Conservation (phyloP, 257 asterid genomes). For the Ocimum tenuiflorum region DNA sequence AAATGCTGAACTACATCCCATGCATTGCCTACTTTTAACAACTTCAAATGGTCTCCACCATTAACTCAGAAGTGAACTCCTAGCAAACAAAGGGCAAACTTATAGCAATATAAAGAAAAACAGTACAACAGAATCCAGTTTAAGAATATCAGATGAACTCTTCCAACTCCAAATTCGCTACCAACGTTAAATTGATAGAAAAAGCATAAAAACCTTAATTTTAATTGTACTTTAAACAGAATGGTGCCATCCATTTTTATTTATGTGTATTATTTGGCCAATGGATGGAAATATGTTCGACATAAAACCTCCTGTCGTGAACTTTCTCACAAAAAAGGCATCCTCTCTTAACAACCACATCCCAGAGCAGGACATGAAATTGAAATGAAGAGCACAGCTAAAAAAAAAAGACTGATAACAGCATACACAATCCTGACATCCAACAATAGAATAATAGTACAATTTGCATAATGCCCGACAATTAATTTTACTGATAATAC, state of each 20-base stretch:
- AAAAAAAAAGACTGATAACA: neutral
- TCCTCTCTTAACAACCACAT: too few species aligned
- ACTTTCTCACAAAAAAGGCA: neutral
- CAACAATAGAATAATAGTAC: too few species aligned
- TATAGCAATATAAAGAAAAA: neutral
- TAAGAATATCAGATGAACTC: neutral
- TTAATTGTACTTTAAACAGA: neutral
- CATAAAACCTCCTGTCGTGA: neutral
- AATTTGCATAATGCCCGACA: too few species aligned
- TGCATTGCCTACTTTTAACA: slow-evolving; percentile 47
- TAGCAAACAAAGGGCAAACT: slow-evolving; percentile 1
- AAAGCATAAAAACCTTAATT: neutral
- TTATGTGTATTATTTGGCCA: neutral
- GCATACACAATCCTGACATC: too few species aligned
- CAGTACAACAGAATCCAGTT: slow-evolving; percentile 1
- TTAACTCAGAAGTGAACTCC: slow-evolving; percentile 15
- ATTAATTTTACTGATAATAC: too few species aligned
- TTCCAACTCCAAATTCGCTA: neutral
- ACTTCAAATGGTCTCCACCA: slow-evolving; percentile 29
- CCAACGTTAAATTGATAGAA: neutral
- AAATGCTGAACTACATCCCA: slow-evolving; percentile 65
- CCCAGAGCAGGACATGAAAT: too few species aligned
- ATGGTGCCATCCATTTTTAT: neutral
- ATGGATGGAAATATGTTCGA: neutral
- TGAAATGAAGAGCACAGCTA: neutral